These are phyloP conservation scores for Chromosphaera perkinsii DNA, from an alignment of 208 protist genomes.

Conservation along the genomic window DNA sequence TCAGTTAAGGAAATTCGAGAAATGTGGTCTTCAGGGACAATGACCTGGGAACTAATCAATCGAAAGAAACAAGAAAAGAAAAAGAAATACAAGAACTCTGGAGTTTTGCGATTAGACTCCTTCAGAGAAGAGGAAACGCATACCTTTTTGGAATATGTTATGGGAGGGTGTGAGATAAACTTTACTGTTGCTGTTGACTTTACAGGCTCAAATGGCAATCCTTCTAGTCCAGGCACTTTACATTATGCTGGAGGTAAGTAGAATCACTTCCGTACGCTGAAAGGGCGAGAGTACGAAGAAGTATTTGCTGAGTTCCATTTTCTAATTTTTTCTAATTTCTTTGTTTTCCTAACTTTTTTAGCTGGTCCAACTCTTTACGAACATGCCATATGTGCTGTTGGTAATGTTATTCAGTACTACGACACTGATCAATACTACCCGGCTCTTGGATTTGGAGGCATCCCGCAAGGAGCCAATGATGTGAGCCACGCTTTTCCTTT, in stretches of 20 bases:
- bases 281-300: too few species aligned
- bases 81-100: constrained; percentile 8
- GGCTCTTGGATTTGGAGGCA: constrained; percentile 24
- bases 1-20: not conserved
- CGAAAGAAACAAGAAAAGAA: not conserved
- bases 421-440: constrained; percentile 27
- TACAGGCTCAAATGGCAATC: constrained; percentile 28
- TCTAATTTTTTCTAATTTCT: too few species aligned
- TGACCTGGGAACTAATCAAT: not conserved
- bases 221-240: not conserved
- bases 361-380: not conserved
- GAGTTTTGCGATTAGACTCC: not conserved
- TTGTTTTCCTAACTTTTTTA: too few species aligned
- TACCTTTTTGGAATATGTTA: constrained; percentile 12
- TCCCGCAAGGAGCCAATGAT: not conserved
- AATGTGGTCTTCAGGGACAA: not conserved
- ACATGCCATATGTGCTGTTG: constrained; percentile 17
- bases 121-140: not conserved
- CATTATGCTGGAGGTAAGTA: too few species aligned
- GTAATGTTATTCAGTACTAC: constrained; percentile 13
- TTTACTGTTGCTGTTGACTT: constrained; percentile 30
- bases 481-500: not conserved
- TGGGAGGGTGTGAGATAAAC: constrained; percentile 6
- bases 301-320: too few species aligned
- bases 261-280: too few species aligned